These are phyloP conservation scores for Komagataella mondaviorum DNA, from an alignment of 805 yeast species.

Conservation along the genomic window DNA sequence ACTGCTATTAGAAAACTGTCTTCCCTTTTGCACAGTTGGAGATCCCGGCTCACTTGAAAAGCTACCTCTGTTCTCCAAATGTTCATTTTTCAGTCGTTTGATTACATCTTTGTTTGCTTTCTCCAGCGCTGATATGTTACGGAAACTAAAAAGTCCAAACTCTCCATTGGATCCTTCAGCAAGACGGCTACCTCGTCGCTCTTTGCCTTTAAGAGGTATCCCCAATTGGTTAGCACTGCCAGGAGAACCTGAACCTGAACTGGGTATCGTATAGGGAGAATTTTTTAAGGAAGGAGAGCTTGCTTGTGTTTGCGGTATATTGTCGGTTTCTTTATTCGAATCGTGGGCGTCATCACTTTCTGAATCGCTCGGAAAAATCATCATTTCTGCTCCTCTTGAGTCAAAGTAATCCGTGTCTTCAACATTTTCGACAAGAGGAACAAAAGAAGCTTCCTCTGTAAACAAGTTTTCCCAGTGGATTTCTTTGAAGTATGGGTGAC, in stretches of 20 bases:
- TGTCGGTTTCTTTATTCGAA: constrained; percentile 13
- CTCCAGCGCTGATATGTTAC: constrained; percentile 82
- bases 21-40: constrained; percentile 4
- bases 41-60: constrained; percentile 23
- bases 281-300: constrained; percentile 5
- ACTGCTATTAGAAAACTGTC: background rate
- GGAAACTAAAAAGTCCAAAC: constrained; percentile 86
- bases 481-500: constrained; percentile 63
- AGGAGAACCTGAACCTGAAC: constrained; percentile 11
- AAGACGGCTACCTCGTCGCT: constrained; percentile 59
- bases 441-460: constrained; percentile 64
- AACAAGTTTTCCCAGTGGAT: constrained; percentile 68
- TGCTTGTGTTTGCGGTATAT: constrained; percentile 1
- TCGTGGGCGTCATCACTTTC: constrained; percentile 21
- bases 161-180: constrained; percentile 55
- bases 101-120: constrained; percentile 90
- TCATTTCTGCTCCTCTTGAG: constrained; percentile 69
- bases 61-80: constrained; percentile 37
- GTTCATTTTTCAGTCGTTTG: constrained; percentile 75
- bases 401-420: constrained; percentile 90
- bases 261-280: constrained; percentile 13
- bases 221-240: constrained; percentile 18
- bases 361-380: constrained; percentile 38
- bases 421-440: constrained; percentile 68
- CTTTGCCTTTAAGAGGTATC: constrained; percentile 45